Percentiles rank a stretch among this genome's conserved stretches.
These are phyloP conservation scores for Eutrema heterophyllum DNA, from an alignment of 345 rosid genomes.

Conservation along the genomic window DNA sequence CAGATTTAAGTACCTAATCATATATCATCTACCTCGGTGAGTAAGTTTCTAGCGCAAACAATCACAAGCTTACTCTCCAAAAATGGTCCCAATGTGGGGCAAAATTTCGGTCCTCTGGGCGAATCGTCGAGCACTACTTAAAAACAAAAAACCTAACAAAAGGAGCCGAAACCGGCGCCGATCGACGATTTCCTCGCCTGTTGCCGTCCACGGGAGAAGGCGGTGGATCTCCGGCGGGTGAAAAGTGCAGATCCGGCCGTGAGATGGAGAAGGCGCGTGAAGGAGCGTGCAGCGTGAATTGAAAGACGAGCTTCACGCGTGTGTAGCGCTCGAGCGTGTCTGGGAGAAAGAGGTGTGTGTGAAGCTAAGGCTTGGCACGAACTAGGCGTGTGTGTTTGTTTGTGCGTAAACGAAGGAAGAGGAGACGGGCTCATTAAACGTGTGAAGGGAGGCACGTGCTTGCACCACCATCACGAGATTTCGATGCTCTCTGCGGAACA, in stretches of 20 bases:
- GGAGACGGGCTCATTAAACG: slow-evolving; percentile 25
- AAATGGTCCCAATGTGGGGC: slow-evolving; percentile 7
- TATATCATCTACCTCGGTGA: slow-evolving; percentile 18
- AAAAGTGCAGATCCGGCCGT: slow-evolving; percentile 30
- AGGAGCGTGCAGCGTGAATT: slow-evolving; percentile 43
- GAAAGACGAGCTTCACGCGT: slow-evolving; percentile 55
- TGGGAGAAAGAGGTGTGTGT: slow-evolving; percentile 46
- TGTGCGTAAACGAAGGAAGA: slow-evolving; percentile 15
- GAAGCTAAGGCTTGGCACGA: slow-evolving; percentile 64
- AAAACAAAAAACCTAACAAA: slow-evolving; percentile 15
- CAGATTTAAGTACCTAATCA: slow-evolving; percentile 1
- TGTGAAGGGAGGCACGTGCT: slow-evolving; percentile 44
- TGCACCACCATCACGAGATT: slow-evolving; percentile 29
- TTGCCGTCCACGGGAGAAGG: not conserved
- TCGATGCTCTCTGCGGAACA: slow-evolving; percentile 27
- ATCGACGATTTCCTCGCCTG: slow-evolving; percentile 15
- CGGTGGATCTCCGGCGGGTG: slow-evolving; percentile 39
- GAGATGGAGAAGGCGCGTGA: slow-evolving; percentile 38
- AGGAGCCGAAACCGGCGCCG: not conserved
- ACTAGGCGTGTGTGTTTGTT: slow-evolving; percentile 56
- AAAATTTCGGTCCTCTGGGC: slow-evolving; percentile 13
- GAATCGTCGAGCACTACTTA: slow-evolving; percentile 6
- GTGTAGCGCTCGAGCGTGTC: slow-evolving; percentile 59
- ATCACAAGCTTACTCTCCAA: slow-evolving; percentile 6
- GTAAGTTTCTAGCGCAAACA: slow-evolving; percentile 16